Percentiles rank a stretch among this genome's conserved stretches.
Conservation (phyloP, 306 rosid species). For the peach (Prunus persica) region Prunus_persica_NCBIv2 NC_034014.1:30536501-30537000, state of each 20-base stretch:
- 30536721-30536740: background rate
- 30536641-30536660: background rate
- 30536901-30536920: background rate
- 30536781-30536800: no score
- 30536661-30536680: background rate
- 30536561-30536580: background rate
- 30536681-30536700: background rate
- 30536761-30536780: background rate
- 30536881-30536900: background rate
- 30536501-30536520: background rate
- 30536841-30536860: background rate
- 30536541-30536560: background rate
- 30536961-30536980: slow-evolving; percentile 60
- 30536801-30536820: background rate
- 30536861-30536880: background rate
- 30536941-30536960: slow-evolving; percentile 69
- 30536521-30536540: background rate
- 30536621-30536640: background rate
- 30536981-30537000: slow-evolving; percentile 75
- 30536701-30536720: no score
- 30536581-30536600: background rate
- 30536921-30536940: slow-evolving; percentile 44
- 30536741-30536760: background rate
- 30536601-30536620: background rate
- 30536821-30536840: background rate